A percentile compares a stretch with the other conserved stretches of the same genome.
Evolutionary conservation across 306 rosid genomes (phyloP).

Genomic region (Fragaria vesca): DNA sequence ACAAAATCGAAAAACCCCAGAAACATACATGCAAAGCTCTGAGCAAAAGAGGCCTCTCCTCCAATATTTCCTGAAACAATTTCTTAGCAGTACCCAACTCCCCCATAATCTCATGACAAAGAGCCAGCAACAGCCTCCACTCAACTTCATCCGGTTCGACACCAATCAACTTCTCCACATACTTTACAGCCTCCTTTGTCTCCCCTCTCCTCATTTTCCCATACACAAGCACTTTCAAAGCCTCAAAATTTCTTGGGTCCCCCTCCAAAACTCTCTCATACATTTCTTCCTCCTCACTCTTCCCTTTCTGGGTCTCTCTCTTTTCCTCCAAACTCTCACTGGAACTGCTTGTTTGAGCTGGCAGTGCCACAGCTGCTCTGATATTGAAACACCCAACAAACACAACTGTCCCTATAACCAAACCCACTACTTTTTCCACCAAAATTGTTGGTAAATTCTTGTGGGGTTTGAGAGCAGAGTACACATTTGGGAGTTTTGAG

Average conservation of each 20-base stretch:
- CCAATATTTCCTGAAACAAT: slow-evolving; percentile 60
- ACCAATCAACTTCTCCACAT: slow-evolving; percentile 67
- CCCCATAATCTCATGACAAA: slow-evolving; percentile 80
- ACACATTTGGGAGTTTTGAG: slow-evolving; percentile 6
- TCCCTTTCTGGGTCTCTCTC: slow-evolving; percentile 30
- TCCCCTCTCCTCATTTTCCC: slow-evolving; percentile 76
- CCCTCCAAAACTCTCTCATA: slow-evolving; percentile 60
- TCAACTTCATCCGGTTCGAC: slow-evolving; percentile 72
- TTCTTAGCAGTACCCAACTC: slow-evolving; percentile 55
- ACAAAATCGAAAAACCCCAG: background rate
- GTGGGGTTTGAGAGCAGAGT: slow-evolving; percentile 16
- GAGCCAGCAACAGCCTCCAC: slow-evolving; percentile 84
- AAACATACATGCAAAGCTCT: slow-evolving; percentile 89
- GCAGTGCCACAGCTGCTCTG: slow-evolving; percentile 46
- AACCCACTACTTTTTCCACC: slow-evolving; percentile 41
- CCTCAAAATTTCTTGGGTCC: slow-evolving; percentile 60
- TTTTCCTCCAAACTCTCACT: slow-evolving; percentile 37
- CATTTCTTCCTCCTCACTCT: slow-evolving; percentile 49
- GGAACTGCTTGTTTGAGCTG: slow-evolving; percentile 43
- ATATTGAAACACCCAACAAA: slow-evolving; percentile 47
- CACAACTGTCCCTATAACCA: slow-evolving; percentile 63
- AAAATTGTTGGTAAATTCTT: slow-evolving; percentile 25
- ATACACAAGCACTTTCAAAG: slow-evolving; percentile 69
- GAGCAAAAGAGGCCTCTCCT: slow-evolving; percentile 62
- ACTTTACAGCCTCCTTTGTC: slow-evolving; percentile 64